phyloP scores from a whole-genome alignment of 441 rosid species.

The Populus hybrid region DNA sequence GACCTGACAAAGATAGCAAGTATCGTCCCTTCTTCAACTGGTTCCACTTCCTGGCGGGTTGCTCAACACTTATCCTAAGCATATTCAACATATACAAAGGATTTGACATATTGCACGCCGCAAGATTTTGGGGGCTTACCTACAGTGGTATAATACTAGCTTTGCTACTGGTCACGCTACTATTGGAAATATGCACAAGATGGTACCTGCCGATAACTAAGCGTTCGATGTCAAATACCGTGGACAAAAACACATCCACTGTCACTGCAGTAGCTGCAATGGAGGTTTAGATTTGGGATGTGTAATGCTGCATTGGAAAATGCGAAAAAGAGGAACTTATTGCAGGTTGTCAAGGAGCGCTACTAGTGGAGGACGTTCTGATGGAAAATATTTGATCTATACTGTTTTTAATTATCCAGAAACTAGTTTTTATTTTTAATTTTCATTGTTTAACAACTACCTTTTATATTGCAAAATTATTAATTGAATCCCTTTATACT shows the following conservation, averaged over 20 bases:
- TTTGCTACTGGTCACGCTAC: background rate
- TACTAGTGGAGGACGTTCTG: background rate
- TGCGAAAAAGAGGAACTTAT: background rate
- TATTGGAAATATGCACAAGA: background rate
- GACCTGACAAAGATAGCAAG: too few species aligned
- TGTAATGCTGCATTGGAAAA: background rate
- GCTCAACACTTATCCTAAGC: too few species aligned
- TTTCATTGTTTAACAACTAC: too few species aligned
- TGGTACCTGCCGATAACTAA: background rate
- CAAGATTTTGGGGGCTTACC: background rate
- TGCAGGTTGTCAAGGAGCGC: background rate
- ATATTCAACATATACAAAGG: background rate
- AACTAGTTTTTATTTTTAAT: too few species aligned
- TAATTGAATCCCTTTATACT: background rate
- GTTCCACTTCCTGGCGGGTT: too few species aligned
- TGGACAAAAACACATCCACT: background rate
- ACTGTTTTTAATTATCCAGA: too few species aligned
- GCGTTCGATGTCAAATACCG: background rate
- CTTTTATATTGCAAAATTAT: background rate
- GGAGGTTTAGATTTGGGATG: background rate
- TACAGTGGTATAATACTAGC: background rate
- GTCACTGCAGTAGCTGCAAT: background rate
- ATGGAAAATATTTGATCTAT: background rate
- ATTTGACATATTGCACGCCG: background rate
- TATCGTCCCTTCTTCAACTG: too few species aligned